Percentiles rank a stretch among this genome's conserved stretches.
These are phyloP conservation scores for Fusarium newnesense DNA, from an alignment of 2,329 filamentous ascomycete genomes.

Conservation along the genomic window DNA sequence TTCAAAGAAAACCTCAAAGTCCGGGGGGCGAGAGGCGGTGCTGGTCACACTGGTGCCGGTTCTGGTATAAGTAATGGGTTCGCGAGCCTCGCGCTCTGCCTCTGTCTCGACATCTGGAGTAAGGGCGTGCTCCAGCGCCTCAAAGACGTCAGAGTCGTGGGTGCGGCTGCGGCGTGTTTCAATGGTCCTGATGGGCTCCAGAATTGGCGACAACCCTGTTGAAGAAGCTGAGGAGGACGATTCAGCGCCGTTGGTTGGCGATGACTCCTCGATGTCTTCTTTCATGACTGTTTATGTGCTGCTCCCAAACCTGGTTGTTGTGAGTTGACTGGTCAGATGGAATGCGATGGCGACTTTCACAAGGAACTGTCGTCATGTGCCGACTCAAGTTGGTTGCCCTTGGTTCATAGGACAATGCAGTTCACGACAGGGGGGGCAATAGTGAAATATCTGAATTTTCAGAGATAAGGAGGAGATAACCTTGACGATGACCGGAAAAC, in stretches of 20 bases:
- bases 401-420: background rate
- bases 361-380: constrained; percentile 16
- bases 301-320: background rate
- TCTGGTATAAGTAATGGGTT: constrained; percentile 58
- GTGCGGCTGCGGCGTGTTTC: constrained; percentile 35
- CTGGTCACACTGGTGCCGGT: constrained; percentile 57
- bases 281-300: constrained; percentile 26
- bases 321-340: background rate
- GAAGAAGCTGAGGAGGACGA: constrained; percentile 30
- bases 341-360: constrained; percentile 17
- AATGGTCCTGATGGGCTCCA: constrained; percentile 42
- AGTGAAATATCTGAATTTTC: background rate
- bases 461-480: background rate
- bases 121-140: constrained; percentile 52
- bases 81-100: constrained; percentile 52
- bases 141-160: constrained; percentile 45
- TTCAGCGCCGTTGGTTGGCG: constrained; percentile 22
- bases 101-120: constrained; percentile 52
- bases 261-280: constrained; percentile 34
- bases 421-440: background rate
- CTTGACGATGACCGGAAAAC: constrained; percentile 4
- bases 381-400: background rate
- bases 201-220: constrained; percentile 29
- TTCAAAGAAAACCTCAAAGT: constrained; percentile 80
- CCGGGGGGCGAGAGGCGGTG: constrained; percentile 58